These are phyloP conservation scores for Cyclotella atomus DNA, from an alignment of 108 stramenopile species.

Conservation along the genomic window DNA sequence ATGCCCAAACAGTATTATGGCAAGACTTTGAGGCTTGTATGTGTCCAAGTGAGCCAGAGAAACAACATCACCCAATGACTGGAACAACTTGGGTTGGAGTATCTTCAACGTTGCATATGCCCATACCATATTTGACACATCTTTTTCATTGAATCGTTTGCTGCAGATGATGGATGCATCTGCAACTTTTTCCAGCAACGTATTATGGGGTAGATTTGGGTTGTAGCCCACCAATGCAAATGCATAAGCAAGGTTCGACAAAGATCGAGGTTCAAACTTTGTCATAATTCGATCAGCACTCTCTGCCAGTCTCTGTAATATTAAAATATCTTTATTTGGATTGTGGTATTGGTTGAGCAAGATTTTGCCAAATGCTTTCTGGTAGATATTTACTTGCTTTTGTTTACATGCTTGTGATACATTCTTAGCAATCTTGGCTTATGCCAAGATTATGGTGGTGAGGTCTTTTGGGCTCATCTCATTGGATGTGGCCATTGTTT, in stretches of 20 bases:
- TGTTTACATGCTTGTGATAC: neutral
- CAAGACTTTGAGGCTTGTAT: too few relatives aligned
- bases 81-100: neutral
- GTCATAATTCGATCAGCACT: neutral
- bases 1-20: too few relatives aligned
- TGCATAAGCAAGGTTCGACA: conserved; percentile 3
- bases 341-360: neutral
- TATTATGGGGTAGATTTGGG: neutral
- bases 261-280: neutral
- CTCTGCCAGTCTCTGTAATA: neutral
- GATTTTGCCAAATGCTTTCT: neutral
- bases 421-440: conserved; percentile 10
- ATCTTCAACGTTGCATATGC: neutral
- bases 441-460: neutral
- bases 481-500: neutral
- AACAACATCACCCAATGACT: neutral
- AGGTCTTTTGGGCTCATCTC: neutral
- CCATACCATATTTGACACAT: neutral
- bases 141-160: neutral
- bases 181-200: neutral
- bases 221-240: conserved; percentile 5
- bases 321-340: neutral
- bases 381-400: neutral
- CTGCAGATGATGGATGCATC: neutral
- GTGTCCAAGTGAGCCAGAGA: too few relatives aligned